Conservation (phyloP, 257 asterid species). For the Thymus mandschuricus region DNA sequence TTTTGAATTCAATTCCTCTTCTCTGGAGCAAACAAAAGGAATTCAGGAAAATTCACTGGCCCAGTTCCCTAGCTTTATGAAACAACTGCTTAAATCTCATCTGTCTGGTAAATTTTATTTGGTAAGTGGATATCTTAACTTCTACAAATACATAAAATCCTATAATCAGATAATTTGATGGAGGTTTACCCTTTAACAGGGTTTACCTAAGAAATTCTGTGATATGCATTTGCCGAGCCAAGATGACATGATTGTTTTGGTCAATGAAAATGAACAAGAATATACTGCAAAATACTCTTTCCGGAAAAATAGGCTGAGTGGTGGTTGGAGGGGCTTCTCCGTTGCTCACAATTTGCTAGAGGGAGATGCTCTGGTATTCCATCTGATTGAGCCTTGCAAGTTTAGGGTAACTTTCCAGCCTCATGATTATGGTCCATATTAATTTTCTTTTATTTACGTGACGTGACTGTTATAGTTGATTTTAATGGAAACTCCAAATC, state of each 20-base stretch:
- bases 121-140: constrained; percentile 44
- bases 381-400: constrained; percentile 54
- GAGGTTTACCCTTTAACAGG: constrained; percentile 36
- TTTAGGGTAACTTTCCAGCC: constrained; percentile 53
- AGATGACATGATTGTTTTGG: constrained; percentile 50
- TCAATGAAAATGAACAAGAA: constrained; percentile 51
- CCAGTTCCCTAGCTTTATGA: constrained; percentile 51
- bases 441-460: neutral
- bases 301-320: constrained; percentile 53
- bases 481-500: neutral
- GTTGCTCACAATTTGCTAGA: constrained; percentile 59
- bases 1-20: constrained; percentile 35
- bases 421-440: constrained; percentile 8
- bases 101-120: constrained; percentile 60
- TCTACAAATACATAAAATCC: neutral
- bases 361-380: constrained; percentile 71
- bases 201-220: constrained; percentile 56
- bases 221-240: constrained; percentile 57
- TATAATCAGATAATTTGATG: neutral
- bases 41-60: constrained; percentile 42
- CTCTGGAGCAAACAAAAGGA: constrained; percentile 39
- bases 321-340: constrained; percentile 81
- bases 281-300: constrained; percentile 46
- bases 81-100: constrained; percentile 61
- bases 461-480: neutral